These are phyloP conservation scores for Solanum pinnatisectum DNA, from an alignment of 257 asterid genomes.

Conservation along the genomic window DNA sequence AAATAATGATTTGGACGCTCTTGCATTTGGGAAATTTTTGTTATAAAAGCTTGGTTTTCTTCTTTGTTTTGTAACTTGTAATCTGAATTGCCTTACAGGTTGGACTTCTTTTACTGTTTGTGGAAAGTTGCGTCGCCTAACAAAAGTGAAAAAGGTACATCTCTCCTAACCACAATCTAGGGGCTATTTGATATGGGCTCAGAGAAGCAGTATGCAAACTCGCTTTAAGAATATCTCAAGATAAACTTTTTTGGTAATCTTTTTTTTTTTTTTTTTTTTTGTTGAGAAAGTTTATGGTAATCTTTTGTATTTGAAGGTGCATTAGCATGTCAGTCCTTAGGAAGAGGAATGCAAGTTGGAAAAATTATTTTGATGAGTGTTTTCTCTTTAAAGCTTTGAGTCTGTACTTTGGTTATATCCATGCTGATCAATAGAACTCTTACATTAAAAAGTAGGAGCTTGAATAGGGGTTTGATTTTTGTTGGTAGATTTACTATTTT, in stretches of 20 bases:
- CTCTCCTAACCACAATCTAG: neutral
- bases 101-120: conserved; percentile 99
- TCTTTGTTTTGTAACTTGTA: conserved; percentile 7
- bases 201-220: neutral
- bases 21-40: neutral
- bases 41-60: neutral
- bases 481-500: neutral
- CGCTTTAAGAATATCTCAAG: neutral
- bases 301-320: neutral
- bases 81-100: conserved; percentile 42
- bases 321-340: neutral
- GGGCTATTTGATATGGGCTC: neutral
- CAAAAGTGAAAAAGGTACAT: conserved; percentile 81
- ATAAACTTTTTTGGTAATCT: neutral
- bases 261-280: neutral
- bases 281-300: neutral
- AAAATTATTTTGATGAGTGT: neutral
- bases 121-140: conserved; percentile 89
- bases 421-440: neutral
- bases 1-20: neutral
- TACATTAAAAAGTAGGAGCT: neutral
- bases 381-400: neutral
- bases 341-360: neutral
- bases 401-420: neutral
- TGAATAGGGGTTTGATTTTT: neutral